These are phyloP conservation scores for Pseudopyricularia cyperi DNA, from an alignment of 2,329 filamentous ascomycete genomes.

Conservation along the genomic window DNA sequence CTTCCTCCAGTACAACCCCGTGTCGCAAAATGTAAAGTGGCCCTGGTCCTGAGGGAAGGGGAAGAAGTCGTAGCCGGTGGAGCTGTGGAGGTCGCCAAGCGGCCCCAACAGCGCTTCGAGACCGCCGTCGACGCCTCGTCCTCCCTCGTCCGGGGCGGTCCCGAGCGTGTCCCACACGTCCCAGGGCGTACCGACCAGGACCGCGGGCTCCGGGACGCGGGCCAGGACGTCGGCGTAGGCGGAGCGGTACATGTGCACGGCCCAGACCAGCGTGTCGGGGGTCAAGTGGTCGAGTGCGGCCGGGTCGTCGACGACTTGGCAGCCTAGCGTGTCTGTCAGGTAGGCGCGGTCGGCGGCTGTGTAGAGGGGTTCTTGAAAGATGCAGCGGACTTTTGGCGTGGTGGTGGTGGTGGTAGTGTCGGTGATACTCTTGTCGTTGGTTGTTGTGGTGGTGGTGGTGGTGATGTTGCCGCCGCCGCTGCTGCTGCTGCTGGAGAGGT, in stretches of 20 bases:
- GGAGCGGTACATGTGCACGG: constrained; percentile 44
- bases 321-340: constrained; percentile 36
- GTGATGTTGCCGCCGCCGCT: not conserved
- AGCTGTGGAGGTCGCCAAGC: constrained; percentile 3
- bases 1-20: constrained; percentile 23
- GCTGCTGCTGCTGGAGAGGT: not conserved
- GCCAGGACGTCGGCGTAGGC: constrained; percentile 39
- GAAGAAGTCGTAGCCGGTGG: constrained; percentile 13
- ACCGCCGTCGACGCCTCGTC: not conserved
- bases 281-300: constrained; percentile 36
- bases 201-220: constrained; percentile 25
- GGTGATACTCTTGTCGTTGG: not conserved
- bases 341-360: constrained; percentile 34
- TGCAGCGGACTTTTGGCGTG: constrained; percentile 21
- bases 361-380: constrained; percentile 44
- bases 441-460: too few relatives aligned
- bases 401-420: not conserved
- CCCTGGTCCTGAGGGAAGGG: constrained; percentile 24
- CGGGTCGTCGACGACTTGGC: constrained; percentile 36
- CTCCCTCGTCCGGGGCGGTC: not conserved
- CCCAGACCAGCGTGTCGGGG: constrained; percentile 40
- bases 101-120: not conserved
- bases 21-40: constrained; percentile 25
- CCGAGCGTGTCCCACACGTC: constrained; percentile 32
- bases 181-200: constrained; percentile 45